These are phyloP conservation scores for Croton setiger DNA, from an alignment of 441 rosid genomes.

Conservation along the genomic window DNA sequence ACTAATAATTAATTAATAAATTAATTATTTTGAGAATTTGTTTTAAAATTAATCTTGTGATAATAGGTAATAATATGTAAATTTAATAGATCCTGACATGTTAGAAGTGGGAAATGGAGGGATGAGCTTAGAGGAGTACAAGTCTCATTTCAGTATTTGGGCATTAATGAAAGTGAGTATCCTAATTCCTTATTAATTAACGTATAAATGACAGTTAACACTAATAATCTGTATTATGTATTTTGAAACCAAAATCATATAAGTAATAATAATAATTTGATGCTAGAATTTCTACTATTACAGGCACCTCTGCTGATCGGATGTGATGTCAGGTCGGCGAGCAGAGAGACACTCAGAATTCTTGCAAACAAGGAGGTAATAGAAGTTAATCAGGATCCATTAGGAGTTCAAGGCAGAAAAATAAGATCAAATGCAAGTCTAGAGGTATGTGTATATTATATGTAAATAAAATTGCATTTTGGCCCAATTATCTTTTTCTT, in stretches of 20 bases:
- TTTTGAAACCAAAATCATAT: not conserved
- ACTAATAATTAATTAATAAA: no score
- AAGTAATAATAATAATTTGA: no score
- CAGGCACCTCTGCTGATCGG: conserved; percentile 63
- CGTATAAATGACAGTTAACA: no score
- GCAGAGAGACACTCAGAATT: conserved; percentile 27
- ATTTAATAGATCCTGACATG: conserved; percentile 60
- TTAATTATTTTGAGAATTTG: no score
- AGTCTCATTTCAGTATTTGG: conserved; percentile 61
- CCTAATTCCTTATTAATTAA: not conserved
- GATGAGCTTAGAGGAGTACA: conserved; percentile 51
- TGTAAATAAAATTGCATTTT: no score
- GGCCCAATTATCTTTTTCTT: no score
- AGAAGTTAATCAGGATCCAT: conserved; percentile 46
- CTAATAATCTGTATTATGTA: not conserved
- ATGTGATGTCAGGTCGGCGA: conserved; percentile 40
- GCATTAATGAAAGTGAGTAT: conserved; percentile 41
- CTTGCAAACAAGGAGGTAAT: conserved; percentile 50
- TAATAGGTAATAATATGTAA: no score
- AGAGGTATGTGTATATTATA: no score
- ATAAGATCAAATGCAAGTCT: conserved; percentile 37
- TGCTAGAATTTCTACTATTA: not conserved
- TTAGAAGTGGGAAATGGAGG: conserved; percentile 68
- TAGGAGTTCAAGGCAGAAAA: conserved; percentile 58
- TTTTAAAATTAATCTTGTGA: not conserved